Evolutionary conservation across 2,329 filamentous ascomycete genomes (phyloP).

Genomic region (Claviceps capensis): DNA sequence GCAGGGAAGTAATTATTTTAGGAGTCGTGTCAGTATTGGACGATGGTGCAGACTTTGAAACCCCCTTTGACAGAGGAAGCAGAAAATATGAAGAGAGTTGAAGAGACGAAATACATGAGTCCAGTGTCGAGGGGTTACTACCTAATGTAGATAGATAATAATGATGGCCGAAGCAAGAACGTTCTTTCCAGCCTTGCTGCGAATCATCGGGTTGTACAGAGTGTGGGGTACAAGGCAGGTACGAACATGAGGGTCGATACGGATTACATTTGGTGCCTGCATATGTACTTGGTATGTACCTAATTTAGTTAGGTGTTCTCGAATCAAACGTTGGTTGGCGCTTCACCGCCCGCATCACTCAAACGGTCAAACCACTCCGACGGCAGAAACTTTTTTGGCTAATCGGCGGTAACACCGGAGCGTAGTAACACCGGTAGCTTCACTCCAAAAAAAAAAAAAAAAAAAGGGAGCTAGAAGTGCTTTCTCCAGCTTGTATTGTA

Average conservation of each 20-base stretch:
- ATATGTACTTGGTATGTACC: too few species aligned
- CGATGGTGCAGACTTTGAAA: neutral
- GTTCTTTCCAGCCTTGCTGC: neutral
- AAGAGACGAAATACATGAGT: neutral
- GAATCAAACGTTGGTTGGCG: neutral
- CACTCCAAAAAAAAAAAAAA: neutral
- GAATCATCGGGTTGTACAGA: neutral
- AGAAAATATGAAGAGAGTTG: neutral
- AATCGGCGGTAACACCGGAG: neutral
- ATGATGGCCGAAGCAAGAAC: neutral
- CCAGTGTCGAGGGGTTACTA: neutral
- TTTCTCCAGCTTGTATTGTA: neutral
- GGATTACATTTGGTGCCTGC: too few species aligned
- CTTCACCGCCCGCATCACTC: conserved; percentile 10
- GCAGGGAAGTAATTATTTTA: neutral
- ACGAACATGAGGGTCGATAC: neutral
- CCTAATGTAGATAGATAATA: neutral
- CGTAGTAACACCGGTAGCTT: conserved; percentile 1
- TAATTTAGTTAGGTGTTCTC: too few species aligned
- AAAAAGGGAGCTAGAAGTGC: neutral
- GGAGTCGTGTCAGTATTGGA: neutral
- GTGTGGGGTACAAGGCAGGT: neutral
- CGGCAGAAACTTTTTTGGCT: too few species aligned
- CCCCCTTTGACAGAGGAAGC: neutral
- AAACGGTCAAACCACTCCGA: too few species aligned